A percentile compares a stretch with the other conserved stretches of the same genome.
These are phyloP conservation scores for Waitea zeae DNA, from an alignment of 1,284 basidiomycete species.

Conservation along the genomic window DNA sequence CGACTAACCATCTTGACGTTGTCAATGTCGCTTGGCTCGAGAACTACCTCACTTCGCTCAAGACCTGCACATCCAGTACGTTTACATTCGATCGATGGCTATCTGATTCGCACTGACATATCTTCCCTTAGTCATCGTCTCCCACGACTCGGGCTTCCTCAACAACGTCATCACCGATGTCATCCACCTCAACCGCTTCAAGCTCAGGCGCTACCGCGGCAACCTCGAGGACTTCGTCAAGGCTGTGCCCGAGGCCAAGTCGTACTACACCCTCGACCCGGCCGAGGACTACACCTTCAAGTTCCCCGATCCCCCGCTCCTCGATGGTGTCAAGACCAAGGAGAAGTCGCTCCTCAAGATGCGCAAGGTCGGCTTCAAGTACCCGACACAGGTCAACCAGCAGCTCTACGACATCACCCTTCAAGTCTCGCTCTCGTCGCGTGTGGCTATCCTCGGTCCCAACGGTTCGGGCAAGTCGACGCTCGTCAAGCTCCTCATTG, in stretches of 20 bases:
- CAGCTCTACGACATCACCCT: slow-evolving; percentile 91
- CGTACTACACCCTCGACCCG: slow-evolving; percentile 92
- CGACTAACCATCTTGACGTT: slow-evolving; percentile 96
- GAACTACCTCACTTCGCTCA: slow-evolving; percentile 83
- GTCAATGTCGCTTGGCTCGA: slow-evolving; percentile 96
- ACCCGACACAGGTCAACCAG: slow-evolving; percentile 71
- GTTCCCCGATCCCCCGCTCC: slow-evolving; percentile 87
- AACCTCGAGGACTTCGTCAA: slow-evolving; percentile 96
- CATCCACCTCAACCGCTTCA: slow-evolving; percentile 98
- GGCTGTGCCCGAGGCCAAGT: slow-evolving; percentile 92
- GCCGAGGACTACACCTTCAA: slow-evolving; percentile 95
- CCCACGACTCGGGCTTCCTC: slow-evolving; percentile 97
- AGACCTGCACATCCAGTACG: slow-evolving; percentile 88
- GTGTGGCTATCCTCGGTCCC: slow-evolving; percentile 91
- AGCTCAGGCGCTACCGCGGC: slow-evolving; percentile 93
- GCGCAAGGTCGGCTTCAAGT: slow-evolving; percentile 96
- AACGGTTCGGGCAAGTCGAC: slow-evolving; percentile 99
- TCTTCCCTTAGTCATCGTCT: slow-evolving; percentile 75
- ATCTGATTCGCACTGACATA: background rate
- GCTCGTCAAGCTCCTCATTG: slow-evolving; percentile 96
- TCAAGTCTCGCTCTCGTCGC: slow-evolving; percentile 92
- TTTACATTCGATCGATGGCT: slow-evolving; percentile 24
- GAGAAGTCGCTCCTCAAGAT: slow-evolving; percentile 96
- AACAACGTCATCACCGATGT: slow-evolving; percentile 99
- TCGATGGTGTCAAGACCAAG: slow-evolving; percentile 99